Evolutionary conservation across 805 yeast species (phyloP).

Genomic region (Soucietia sequanensis): DNA sequence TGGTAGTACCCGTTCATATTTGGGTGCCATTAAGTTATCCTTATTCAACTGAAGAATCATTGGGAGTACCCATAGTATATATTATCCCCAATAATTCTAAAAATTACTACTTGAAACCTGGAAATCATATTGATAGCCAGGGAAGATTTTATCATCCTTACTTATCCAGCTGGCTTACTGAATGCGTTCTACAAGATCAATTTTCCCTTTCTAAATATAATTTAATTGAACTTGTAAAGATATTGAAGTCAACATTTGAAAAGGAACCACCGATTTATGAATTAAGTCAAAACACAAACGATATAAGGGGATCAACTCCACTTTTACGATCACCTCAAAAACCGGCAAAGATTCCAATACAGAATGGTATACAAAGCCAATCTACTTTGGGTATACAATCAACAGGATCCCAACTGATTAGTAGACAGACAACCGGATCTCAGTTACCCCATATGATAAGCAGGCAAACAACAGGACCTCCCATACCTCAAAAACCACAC

Average conservation of each 20-base stretch:
- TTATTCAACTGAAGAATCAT: slow-evolving; percentile 13
- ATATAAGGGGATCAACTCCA: no score
- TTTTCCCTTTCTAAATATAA: slow-evolving; percentile 15
- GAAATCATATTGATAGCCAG: slow-evolving; percentile 64
- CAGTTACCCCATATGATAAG: slow-evolving; percentile 13
- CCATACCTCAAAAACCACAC: slow-evolving; percentile 25
- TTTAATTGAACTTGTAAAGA: slow-evolving; percentile 28
- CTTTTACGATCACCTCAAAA: slow-evolving; percentile 23
- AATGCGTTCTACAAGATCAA: slow-evolving; percentile 12
- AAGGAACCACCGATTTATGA: slow-evolving; percentile 49
- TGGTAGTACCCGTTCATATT: slow-evolving; percentile 53
- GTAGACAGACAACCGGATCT: no score
- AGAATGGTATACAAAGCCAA: not conserved
- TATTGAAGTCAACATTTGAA: slow-evolving; percentile 34
- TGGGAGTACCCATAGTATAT: slow-evolving; percentile 60
- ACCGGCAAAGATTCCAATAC: slow-evolving; percentile 11
- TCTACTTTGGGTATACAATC: no score
- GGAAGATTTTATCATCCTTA: slow-evolving; percentile 74
- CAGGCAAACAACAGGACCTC: slow-evolving; percentile 20
- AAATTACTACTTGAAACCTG: slow-evolving; percentile 49
- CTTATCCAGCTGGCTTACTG: slow-evolving; percentile 54
- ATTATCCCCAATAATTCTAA: slow-evolving; percentile 52
- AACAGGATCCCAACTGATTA: no score
- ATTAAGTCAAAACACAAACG: no score
- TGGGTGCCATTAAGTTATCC: slow-evolving; percentile 84